Base-by-base conservation (phyloP, 192 early-diverging fungal species). In the Coemansia sp. region DNA sequence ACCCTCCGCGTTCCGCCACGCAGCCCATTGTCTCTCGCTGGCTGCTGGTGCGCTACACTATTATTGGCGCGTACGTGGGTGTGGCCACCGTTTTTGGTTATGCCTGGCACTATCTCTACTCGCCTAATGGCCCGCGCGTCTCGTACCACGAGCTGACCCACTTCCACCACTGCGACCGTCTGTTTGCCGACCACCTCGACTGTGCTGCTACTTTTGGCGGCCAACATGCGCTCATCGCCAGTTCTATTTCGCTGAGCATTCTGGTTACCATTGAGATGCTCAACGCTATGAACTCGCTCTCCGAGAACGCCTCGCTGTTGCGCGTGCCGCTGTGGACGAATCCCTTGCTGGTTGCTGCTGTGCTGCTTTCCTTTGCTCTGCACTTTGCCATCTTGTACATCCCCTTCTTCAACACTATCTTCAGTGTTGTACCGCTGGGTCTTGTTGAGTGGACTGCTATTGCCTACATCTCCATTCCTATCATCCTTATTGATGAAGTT, bases 101-200 rank as follows among this genome's bases (percentile, higher is more conserved):
- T 68, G 94, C 91, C 1, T 98, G 97, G 96, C 98, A 94, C 94
- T 98, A 94, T 77, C 90, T 99, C 86, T 97, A 88, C 69, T 97
- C 96, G 76, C 57, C 74, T 6, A 78, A 69, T n/a, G 95, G 95
- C 26, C 97, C 97, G 5, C 88, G 90, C 56, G 90, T 99, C 60
- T 82, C 86, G 25, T 99, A 88, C 75, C 76, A 88, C 62, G 91
- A 99, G 74, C 81, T 99, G 80, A 91, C 94, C 25, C 76, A 95
- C 80, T 97, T 96, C 89, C 94, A 96, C 83, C 83, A 92, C 66
- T 99, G 97, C 79, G 71, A 82, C 31, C 71, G 84, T 0, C 73
- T 93, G 21, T 97, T 98, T 82, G 92, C 90, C 60, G 93, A 93
- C 63, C 62, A 23, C 21, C 86, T 98, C 66, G 97, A 94, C 26